A percentile compares a stretch with the other conserved stretches of the same genome.
Evolutionary conservation across 2,329 filamentous ascomycete species (phyloP).

Genomic region (Hypoxylon sp.): DNA sequence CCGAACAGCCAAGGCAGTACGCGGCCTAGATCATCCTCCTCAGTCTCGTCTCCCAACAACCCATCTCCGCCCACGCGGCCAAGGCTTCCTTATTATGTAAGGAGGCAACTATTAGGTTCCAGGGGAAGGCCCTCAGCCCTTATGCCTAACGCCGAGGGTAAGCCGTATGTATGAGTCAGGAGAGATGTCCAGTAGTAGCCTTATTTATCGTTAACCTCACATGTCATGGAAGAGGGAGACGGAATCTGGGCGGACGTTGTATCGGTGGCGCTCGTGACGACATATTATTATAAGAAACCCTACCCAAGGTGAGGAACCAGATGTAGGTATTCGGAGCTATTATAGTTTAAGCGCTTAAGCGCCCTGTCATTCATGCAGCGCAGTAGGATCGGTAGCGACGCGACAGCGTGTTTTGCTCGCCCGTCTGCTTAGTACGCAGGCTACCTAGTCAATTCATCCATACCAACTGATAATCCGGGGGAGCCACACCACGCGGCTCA

Average conservation of each 20-base stretch:
- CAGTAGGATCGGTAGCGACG: slow-evolving; percentile 6
- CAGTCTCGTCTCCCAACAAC: background rate
- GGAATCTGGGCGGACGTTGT: slow-evolving; percentile 17
- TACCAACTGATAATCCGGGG: slow-evolving; percentile 25
- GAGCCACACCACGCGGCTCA: slow-evolving; percentile 12
- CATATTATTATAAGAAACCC: slow-evolving; percentile 22
- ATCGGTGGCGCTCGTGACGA: slow-evolving; percentile 24
- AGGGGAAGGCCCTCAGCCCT: background rate
- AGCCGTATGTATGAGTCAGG: slow-evolving; percentile 6
- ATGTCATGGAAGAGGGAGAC: slow-evolving; percentile 1
- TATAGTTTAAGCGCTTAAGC: slow-evolving; percentile 14
- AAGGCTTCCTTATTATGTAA: background rate
- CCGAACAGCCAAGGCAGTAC: background rate
- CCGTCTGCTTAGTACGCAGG: slow-evolving; percentile 29
- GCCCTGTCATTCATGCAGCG: slow-evolving; percentile 10
- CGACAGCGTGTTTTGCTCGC: background rate
- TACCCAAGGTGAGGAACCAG: slow-evolving; percentile 12
- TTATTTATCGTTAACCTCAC: slow-evolving; percentile 7
- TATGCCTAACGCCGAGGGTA: slow-evolving; percentile 4
- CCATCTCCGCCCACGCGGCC: background rate
- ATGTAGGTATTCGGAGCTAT: background rate
- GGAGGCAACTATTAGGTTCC: background rate
- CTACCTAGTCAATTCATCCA: background rate
- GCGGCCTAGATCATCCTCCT: background rate
- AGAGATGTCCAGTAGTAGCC: slow-evolving; percentile 2